These are phyloP conservation scores for Paecilomyces dactylethromorphus DNA, from an alignment of 2,329 filamentous ascomycete genomes.

Conservation along the genomic window DNA sequence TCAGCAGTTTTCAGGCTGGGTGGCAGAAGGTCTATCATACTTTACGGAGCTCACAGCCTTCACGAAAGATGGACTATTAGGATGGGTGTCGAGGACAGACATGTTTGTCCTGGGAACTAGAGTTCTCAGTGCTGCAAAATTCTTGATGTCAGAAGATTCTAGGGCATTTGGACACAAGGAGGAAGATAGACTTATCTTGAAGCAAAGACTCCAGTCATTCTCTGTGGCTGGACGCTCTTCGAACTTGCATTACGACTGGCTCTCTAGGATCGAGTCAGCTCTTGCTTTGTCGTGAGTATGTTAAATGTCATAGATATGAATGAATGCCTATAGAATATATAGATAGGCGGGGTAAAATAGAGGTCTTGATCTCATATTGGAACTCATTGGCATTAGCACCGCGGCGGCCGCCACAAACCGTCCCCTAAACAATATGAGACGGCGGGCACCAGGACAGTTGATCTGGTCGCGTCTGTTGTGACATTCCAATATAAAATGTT, in stretches of 20 bases:
- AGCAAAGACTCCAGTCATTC: constrained; percentile 18
- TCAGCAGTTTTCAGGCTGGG: constrained; percentile 22
- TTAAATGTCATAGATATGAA: constrained; percentile 3
- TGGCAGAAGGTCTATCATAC: constrained; percentile 22
- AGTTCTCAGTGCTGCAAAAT: constrained; percentile 29
- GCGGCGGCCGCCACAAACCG: no score
- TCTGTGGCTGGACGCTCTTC: constrained; percentile 14
- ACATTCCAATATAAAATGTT: no score
- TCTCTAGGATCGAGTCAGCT: constrained; percentile 20
- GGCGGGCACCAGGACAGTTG: background rate
- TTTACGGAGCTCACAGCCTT: constrained; percentile 21
- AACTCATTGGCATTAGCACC: background rate
- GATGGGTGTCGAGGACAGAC: constrained; percentile 63
- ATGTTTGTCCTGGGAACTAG: constrained; percentile 50
- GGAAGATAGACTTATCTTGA: constrained; percentile 10
- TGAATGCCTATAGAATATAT: background rate
- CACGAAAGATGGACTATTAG: constrained; percentile 57
- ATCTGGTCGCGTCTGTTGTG: no score
- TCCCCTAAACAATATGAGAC: background rate
- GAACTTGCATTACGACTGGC: constrained; percentile 26
- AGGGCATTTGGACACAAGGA: constrained; percentile 10
- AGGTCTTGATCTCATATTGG: background rate
- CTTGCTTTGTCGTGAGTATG: constrained; percentile 9
- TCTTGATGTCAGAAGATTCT: constrained; percentile 20
- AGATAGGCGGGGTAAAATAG: background rate